These are phyloP conservation scores for Neoascochyta sp. DNA, from an alignment of 2,329 filamentous ascomycete genomes.

Conservation along the genomic window DNA sequence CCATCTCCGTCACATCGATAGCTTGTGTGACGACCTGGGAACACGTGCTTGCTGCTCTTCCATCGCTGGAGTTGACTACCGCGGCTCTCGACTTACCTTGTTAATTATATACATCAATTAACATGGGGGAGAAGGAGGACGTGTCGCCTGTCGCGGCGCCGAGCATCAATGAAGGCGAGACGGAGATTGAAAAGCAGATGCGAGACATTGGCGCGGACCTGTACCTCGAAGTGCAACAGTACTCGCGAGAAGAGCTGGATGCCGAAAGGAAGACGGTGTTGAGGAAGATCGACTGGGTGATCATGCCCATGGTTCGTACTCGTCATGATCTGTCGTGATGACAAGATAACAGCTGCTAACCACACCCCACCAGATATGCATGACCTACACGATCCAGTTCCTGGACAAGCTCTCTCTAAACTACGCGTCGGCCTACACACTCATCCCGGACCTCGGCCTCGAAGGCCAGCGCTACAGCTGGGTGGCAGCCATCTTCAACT, in stretches of 20 bases:
- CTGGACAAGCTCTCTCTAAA: slow-evolving; percentile 44
- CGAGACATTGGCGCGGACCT: slow-evolving; percentile 46
- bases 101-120: no score
- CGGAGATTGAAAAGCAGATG: slow-evolving; percentile 34
- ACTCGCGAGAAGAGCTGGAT: slow-evolving; percentile 45
- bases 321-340: no score
- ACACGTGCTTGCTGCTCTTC: no score
- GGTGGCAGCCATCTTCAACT: slow-evolving; percentile 45
- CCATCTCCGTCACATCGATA: no score
- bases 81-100: no score
- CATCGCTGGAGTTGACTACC: no score
- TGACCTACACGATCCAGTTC: slow-evolving; percentile 48
- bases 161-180: slow-evolving; percentile 27
- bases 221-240: slow-evolving; percentile 45
- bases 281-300: slow-evolving; percentile 46
- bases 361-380: slow-evolving; percentile 27
- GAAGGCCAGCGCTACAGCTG: slow-evolving; percentile 40
- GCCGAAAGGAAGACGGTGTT: slow-evolving; percentile 42
- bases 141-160: slow-evolving; percentile 20
- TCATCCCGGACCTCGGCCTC: slow-evolving; percentile 37
- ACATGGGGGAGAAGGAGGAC: slow-evolving; percentile 22
- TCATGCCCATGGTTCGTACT: slow-evolving; percentile 50
- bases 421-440: slow-evolving; percentile 39
- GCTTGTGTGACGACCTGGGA: no score
- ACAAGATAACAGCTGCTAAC: no score